Base-by-base conservation (phyloP, 148 eudicot species). In the Rhododendron henanense region DNA sequence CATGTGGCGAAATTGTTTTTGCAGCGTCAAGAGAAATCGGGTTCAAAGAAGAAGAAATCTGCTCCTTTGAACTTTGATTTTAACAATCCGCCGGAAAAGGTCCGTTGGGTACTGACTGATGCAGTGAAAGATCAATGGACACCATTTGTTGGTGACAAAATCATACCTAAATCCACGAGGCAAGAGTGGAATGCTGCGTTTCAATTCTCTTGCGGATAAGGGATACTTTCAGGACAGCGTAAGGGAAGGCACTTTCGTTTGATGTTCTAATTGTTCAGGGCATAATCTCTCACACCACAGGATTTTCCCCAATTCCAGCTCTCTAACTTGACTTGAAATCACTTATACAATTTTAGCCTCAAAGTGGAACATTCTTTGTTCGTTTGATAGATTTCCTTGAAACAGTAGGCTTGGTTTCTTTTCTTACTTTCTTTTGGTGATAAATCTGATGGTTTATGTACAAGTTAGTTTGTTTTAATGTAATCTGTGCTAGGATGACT, bases 141-240 rank as follows among this genome's bases (percentile, higher is more conserved):
- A 65, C 93, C 96, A 1, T 78, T 84, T 13, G 81, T 89, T 23
- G 87, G 88, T n/a, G 89, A 81, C 75, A 86, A 88, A 15, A 78
- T 86, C 81, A 89, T 94, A 10, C 87, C 96, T 0, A 90, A 91
- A 83, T 79, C 92, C 1, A 55, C 89, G 13, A 90, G 87, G 88
- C 89, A 87, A 74, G 92, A 93, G 45, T 94, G 98, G 97, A 86
- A 55, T 79, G 90, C 92, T 18, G 93, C 94, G 0, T 91, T 88
- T 57, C 25, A 83, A 6, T 19, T 35, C 47, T 75, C 50, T 55
- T 19, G 8, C 82, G 48, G 9, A 37, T 33, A 51, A 59, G 67
- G 28, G 39, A 19, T 35, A 28, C 31, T 33, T 51, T 11, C 59
- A n/a, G 82, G 63, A n/a, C 11, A 16, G 39, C 47, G 2, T 3